Conservation (phyloP, 2,329 filamentous ascomycete species). For the Colletotrichum sp. region DNA sequence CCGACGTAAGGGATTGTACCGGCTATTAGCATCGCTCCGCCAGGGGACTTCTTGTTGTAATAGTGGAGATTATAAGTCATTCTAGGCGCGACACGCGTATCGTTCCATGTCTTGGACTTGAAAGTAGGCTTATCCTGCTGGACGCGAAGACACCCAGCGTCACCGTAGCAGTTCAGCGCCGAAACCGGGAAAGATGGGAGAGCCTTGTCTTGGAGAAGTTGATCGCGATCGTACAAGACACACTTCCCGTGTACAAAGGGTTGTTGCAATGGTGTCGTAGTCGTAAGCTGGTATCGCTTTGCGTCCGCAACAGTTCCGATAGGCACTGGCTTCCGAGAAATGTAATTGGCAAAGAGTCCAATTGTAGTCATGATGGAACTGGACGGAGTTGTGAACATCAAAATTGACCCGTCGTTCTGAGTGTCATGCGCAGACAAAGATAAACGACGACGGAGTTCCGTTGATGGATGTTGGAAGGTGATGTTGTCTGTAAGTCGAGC, state of each 20-base stretch:
- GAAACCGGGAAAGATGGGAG: neutral
- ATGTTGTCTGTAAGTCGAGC: neutral
- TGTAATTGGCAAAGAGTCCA: neutral
- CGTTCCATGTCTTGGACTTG: neutral
- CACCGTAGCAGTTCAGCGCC: neutral
- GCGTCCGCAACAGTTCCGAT: neutral
- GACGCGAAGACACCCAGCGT: neutral
- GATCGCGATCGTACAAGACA: neutral
- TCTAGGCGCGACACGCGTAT: neutral
- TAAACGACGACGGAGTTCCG: neutral
- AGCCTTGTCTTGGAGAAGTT: neutral
- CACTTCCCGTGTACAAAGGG: neutral
- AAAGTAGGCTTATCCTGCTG: neutral
- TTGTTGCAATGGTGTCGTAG: neutral
- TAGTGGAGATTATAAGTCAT: neutral
- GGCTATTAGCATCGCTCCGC: neutral
- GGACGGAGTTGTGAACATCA: neutral
- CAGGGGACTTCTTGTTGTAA: neutral
- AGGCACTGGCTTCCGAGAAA: neutral
- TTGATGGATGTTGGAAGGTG: neutral
- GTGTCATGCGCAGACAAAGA: neutral
- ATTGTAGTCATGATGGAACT: neutral
- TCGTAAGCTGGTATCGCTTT: neutral
- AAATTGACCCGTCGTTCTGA: neutral
- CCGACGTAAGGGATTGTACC: neutral